These are phyloP conservation scores for Pseudopediastrum boryanum DNA, from an alignment of 139 green algal genomes.

Conservation along the genomic window DNA sequence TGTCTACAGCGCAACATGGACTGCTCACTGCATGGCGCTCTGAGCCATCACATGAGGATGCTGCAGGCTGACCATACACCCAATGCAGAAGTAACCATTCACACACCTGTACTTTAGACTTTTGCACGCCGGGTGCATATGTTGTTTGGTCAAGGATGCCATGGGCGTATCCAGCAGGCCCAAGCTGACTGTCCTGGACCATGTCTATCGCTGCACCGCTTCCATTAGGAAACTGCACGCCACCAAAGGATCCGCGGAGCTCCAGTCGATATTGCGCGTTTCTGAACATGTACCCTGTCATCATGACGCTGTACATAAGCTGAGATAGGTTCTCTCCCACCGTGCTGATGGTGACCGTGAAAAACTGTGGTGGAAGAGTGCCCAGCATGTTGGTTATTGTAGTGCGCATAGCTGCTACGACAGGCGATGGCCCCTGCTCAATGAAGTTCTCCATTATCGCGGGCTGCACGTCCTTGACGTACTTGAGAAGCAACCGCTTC, in stretches of 20 bases:
- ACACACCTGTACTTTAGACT: constrained; percentile 50
- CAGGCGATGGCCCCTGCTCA: constrained; percentile 13
- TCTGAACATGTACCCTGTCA: constrained; percentile 73
- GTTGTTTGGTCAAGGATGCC: constrained; percentile 13
- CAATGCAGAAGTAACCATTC: too few species aligned
- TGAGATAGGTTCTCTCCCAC: constrained; percentile 80
- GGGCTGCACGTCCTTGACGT: constrained; percentile 35
- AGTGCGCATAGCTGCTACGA: constrained; percentile 75
- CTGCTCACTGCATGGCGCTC: too few species aligned
- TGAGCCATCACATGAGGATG: too few species aligned
- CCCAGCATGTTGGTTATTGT: constrained; percentile 83
- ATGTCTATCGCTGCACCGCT: neutral
- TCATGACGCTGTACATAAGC: constrained; percentile 79
- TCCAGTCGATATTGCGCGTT: constrained; percentile 29
- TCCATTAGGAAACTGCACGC: neutral
- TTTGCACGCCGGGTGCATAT: constrained; percentile 68
- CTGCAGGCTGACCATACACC: too few species aligned
- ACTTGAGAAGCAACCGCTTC: constrained; percentile 22
- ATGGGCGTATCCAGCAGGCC: neutral
- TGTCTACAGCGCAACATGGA: too few species aligned
- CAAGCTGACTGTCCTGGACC: constrained; percentile 18
- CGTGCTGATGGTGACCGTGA: constrained; percentile 73
- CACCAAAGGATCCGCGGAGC: neutral
- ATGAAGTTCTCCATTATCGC: constrained; percentile 33
- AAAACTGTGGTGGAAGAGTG: constrained; percentile 79